Conservation (phyloP, 2,329 filamentous ascomycete genomes). For the Penicillium sclerotiorum region DNA sequence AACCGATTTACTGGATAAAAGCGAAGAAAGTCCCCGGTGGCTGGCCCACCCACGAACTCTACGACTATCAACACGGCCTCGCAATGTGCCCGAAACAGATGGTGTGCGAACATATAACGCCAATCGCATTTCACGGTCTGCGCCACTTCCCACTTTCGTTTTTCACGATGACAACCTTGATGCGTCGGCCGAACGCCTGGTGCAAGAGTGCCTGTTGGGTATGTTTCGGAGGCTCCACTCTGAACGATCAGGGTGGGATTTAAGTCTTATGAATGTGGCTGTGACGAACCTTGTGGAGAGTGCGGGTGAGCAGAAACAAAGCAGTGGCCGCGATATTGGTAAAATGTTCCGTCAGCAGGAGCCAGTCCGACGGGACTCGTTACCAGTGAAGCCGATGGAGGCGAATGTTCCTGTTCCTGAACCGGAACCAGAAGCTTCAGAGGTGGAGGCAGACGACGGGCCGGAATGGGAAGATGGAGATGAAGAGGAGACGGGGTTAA, state of each 20-base stretch:
- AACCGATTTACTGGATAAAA: constrained; percentile 67
- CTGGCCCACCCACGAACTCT: constrained; percentile 78
- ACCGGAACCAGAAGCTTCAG: constrained; percentile 22
- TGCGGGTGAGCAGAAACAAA: constrained; percentile 54
- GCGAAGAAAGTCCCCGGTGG: constrained; percentile 61
- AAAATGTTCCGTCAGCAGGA: constrained; percentile 81
- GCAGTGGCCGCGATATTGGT: constrained; percentile 73
- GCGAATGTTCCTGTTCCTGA: not conserved
- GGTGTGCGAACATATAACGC: constrained; percentile 61
- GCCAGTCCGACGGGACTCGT: constrained; percentile 66
- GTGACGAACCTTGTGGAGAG: constrained; percentile 77
- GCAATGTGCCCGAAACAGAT: constrained; percentile 55
- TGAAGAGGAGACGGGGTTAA: constrained; percentile 21
- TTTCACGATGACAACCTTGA: constrained; percentile 66
- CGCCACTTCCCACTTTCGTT: constrained; percentile 71
- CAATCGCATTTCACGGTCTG: constrained; percentile 74
- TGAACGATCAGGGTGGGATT: constrained; percentile 71
- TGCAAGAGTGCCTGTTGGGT: constrained; percentile 67
- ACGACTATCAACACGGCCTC: constrained; percentile 75
- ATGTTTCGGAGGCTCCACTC: constrained; percentile 76
- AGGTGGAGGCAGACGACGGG: not conserved
- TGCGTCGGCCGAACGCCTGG: constrained; percentile 66
- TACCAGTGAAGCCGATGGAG: constrained; percentile 67
- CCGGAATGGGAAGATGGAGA: constrained; percentile 14
- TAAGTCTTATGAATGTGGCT: constrained; percentile 83